A percentile compares a stretch with the other conserved stretches of the same genome.
Conservation (phyloP, 441 rosid genomes). For the Raphanus hybrid region DNA sequence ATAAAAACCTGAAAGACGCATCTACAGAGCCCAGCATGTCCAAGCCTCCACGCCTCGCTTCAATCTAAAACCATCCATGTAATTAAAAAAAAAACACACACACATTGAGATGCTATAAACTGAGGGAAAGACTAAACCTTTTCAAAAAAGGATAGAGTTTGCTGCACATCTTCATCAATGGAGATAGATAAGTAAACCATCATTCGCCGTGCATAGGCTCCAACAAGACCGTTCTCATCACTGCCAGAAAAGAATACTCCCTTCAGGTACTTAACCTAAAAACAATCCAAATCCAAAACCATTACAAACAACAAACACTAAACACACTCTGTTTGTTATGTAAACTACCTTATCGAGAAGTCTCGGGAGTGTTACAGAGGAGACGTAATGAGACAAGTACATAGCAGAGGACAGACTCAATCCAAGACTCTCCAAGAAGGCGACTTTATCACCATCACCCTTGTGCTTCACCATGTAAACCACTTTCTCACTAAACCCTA, state of each 20-base stretch:
- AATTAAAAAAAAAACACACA: background rate
- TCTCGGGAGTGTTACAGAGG: conserved; percentile 59
- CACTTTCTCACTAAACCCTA: conserved; percentile 71
- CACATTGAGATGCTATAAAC: background rate
- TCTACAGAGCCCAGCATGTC: conserved; percentile 65
- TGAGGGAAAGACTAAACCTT: conserved; percentile 53
- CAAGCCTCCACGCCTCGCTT: conserved; percentile 95
- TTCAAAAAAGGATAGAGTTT: conserved; percentile 84
- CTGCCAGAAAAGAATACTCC: conserved; percentile 77
- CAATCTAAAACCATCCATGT: conserved; percentile 54
- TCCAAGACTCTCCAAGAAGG: conserved; percentile 87
- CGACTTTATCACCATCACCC: conserved; percentile 69
- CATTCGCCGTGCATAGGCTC: conserved; percentile 73
- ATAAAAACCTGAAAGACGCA: conserved; percentile 60
- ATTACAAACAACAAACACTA: background rate
- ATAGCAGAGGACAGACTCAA: conserved; percentile 72
- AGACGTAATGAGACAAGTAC: conserved; percentile 71
- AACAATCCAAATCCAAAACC: conserved; percentile 43
- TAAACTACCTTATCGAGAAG: conserved; percentile 58
- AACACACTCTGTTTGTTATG: no score
- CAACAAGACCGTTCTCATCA: conserved; percentile 53
- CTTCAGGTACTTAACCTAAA: conserved; percentile 85
- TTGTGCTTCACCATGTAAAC: conserved; percentile 71
- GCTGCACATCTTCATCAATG: conserved; percentile 84
- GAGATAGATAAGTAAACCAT: conserved; percentile 78